Base-by-base conservation (phyloP, 345 rosid species). In the Lepidium didymum region DNA sequence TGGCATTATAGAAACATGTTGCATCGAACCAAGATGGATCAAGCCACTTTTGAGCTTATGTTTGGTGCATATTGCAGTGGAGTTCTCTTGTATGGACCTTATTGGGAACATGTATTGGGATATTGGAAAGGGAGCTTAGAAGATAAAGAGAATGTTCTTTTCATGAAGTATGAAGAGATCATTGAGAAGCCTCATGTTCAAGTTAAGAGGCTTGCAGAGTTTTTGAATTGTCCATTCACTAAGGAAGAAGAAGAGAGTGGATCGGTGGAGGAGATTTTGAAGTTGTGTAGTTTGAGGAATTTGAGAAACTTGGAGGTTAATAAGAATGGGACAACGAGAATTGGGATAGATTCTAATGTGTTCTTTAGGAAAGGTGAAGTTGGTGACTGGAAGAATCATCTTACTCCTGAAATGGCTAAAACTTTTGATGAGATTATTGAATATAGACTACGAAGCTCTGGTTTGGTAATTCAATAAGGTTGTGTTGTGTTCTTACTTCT, bases 101-200 rank as follows among this genome's bases (percentile, higher is more conserved):
- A 65, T 31, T 87, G 93, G 90, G 90, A 87, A 27, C 88, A 83
- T 46, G 80, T 78, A 5, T 56, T 81, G 52, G 69, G 75, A 18
- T 85, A 83, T 25, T 84, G 89, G 89, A 78, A 70, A 62, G 81
- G 52, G 14, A 81, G 87, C 68, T 56, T 81, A 41, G 85, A 87
- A 56, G 59, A 54, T 0, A 76, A 81, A 3, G 33, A 61, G 8
- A 78, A 63, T 50, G 62, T 87, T 3, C 46, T 85, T 37, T 87
- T 87, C 33, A 37, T 87, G 78, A 87, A 16, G 56, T 87, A 75
- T 10, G 90, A 83, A 45, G 90, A 82, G 10, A 46, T 87, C 6
- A 65, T 56, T 5, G 56, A 64, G 27, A 67, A 80, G 7, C 86
- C 90, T 10, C 18, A 29, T 11, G 14, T 23, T 6, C 80, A 78